Evolutionary conservation across 2,329 filamentous ascomycete species (phyloP).

Genomic region (Plectosphaerella sp.): DNA sequence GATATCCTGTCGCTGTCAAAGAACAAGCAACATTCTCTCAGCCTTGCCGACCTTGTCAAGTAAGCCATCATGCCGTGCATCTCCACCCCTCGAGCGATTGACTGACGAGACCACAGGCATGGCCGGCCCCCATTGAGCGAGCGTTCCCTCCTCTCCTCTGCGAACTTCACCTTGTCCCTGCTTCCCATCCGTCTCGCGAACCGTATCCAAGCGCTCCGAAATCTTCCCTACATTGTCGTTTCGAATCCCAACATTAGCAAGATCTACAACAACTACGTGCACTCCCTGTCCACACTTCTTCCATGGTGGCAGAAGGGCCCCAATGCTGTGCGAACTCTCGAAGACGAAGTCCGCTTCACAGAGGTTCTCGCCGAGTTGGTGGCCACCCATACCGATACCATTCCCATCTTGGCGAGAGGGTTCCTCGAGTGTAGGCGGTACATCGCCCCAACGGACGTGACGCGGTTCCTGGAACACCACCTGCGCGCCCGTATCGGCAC

Average conservation of each 20-base stretch:
- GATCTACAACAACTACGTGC: slow-evolving; percentile 95
- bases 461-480: slow-evolving; percentile 87
- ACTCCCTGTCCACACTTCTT: slow-evolving; percentile 84
- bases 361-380: slow-evolving; percentile 94
- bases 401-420: slow-evolving; percentile 83
- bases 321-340: slow-evolving; percentile 63
- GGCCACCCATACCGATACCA: slow-evolving; percentile 89
- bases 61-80: slow-evolving; percentile 32
- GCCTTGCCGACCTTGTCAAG: slow-evolving; percentile 85
- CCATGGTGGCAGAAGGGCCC: slow-evolving; percentile 54
- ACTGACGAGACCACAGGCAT: slow-evolving; percentile 36
- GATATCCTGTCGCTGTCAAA: slow-evolving; percentile 76
- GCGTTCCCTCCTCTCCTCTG: slow-evolving; percentile 77
- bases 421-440: slow-evolving; percentile 93
- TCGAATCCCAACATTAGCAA: slow-evolving; percentile 93
- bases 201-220: slow-evolving; percentile 87
- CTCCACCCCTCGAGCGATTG: not conserved
- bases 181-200: slow-evolving; percentile 89
- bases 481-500: slow-evolving; percentile 92
- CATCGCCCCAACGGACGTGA: slow-evolving; percentile 78
- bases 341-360: slow-evolving; percentile 88
- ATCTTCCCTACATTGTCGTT: slow-evolving; percentile 95
- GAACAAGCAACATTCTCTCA: slow-evolving; percentile 74
- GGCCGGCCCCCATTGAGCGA: slow-evolving; percentile 82
- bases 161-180: slow-evolving; percentile 91